Evolutionary conservation across 768 basidiomycete genomes (phyloP), one percentile per base, ranked within the genome.

Genomic region (Lentinus brumalis): DNA sequence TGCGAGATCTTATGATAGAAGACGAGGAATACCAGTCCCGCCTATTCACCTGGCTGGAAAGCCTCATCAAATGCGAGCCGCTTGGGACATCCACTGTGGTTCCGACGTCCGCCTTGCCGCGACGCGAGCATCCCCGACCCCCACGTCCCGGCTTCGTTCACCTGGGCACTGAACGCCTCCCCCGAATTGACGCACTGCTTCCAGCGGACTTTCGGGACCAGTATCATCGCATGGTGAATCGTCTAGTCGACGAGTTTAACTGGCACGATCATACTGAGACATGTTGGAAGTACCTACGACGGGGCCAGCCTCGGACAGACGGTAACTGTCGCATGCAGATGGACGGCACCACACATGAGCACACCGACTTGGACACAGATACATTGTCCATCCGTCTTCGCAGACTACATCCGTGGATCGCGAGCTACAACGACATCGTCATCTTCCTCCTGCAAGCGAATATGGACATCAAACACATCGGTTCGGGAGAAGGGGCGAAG

Each of bases 401-500:
- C 29, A 56, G 60, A 2, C 26, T 56, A 14, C 59, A 60, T 54
- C 59, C 59, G 1, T 30, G 52, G 16, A 60, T 60, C 10, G 46
- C 51, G 0, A 54, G 21, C 31, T 60, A 53, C 29, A 60, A 60
- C 26, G 53, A 60, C 30, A 40, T 53, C 29, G 53, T 50, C 0
- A 53, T 53, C 0, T 61, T 67, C 40, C 41, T 74, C 1, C 14
- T 66, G 41, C 41, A 67, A 3, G 66, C 67, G 18, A 74, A 75
- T 12, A 70, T 70, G 50, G 75, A 76, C 51, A 61, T 72, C 9
- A 74, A 76, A 47, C 73, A 63, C 49, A 72, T 77, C n/a, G 71
- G 71, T 0, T 75, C 74, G 0, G 74, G 76, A 0, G 59, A 65
- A 16, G 68, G 70, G 4, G 74, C 74, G 0, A 76, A 73, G 46